Conservation (phyloP, 129 eudicot species). For the Pulicaria dysenterica region DNA sequence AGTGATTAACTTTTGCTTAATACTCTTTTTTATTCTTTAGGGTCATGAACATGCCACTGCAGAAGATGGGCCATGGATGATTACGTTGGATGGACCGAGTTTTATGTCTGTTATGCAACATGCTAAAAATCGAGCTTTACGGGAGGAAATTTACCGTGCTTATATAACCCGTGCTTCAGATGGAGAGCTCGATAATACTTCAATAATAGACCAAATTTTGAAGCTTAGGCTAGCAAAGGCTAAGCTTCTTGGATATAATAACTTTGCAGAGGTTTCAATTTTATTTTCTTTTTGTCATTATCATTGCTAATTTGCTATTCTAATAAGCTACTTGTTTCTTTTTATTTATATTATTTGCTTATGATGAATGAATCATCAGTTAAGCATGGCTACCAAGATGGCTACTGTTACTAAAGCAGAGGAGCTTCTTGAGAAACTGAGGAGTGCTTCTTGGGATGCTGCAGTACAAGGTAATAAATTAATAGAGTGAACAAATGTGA, state of each 20-base stretch:
- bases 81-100: conserved; percentile 95
- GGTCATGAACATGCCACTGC: conserved; percentile 97
- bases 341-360: conserved; percentile 8
- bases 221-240: conserved; percentile 92
- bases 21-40: conserved; percentile 36
- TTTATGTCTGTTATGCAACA: conserved; percentile 90
- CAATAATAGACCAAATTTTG: conserved; percentile 73
- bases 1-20: background rate
- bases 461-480: conserved; percentile 68
- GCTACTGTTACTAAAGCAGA: conserved; percentile 88
- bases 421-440: conserved; percentile 91
- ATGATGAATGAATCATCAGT: conserved; percentile 41
- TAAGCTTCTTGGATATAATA: conserved; percentile 91
- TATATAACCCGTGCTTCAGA: conserved; percentile 86
- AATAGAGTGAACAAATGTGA: background rate
- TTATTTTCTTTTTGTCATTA: background rate
- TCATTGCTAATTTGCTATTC: conserved; percentile 5
- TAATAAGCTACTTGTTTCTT: background rate
- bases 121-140: conserved; percentile 75
- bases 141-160: conserved; percentile 90
- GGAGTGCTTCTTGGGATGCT: conserved; percentile 88
- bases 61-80: conserved; percentile 91
- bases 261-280: conserved; percentile 81
- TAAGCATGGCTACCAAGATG: conserved; percentile 99
- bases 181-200: conserved; percentile 90